A percentile compares a stretch with the other conserved stretches of the same genome.
These are phyloP conservation scores for Cladophialophora immunda DNA, from an alignment of 2,329 filamentous ascomycete species.

Conservation along the genomic window DNA sequence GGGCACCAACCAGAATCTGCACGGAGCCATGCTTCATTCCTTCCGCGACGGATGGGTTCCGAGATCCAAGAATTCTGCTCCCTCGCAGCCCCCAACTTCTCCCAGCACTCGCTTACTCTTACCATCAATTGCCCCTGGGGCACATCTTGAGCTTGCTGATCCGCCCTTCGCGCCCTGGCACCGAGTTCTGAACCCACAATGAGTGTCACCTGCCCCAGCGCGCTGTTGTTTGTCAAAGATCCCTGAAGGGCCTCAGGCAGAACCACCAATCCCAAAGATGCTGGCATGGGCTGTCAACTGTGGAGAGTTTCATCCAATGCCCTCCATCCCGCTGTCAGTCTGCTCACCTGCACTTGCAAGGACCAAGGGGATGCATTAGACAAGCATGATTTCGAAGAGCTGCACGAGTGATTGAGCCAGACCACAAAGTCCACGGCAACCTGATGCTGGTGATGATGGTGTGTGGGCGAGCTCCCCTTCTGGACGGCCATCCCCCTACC, in stretches of 20 bases:
- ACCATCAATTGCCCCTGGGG: neutral
- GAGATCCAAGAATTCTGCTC: neutral
- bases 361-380: neutral
- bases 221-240: neutral
- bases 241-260: neutral
- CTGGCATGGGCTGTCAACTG: neutral
- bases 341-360: neutral
- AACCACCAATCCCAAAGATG: neutral
- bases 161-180: neutral
- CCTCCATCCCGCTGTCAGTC: neutral
- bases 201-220: neutral
- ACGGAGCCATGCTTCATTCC: neutral
- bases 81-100: neutral
- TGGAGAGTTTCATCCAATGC: neutral
- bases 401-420: neutral
- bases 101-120: neutral
- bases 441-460: neutral
- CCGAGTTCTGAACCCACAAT: neutral
- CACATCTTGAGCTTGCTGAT: neutral
- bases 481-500: neutral
- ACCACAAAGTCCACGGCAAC: neutral
- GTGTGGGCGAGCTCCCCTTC: neutral
- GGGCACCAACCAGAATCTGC: neutral
- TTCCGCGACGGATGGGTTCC: constrained; percentile 1
- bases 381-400: neutral